Conservation (phyloP, 495 filamentous ascomycete genomes). For the Lasiosphaeria ovina region DNA sequence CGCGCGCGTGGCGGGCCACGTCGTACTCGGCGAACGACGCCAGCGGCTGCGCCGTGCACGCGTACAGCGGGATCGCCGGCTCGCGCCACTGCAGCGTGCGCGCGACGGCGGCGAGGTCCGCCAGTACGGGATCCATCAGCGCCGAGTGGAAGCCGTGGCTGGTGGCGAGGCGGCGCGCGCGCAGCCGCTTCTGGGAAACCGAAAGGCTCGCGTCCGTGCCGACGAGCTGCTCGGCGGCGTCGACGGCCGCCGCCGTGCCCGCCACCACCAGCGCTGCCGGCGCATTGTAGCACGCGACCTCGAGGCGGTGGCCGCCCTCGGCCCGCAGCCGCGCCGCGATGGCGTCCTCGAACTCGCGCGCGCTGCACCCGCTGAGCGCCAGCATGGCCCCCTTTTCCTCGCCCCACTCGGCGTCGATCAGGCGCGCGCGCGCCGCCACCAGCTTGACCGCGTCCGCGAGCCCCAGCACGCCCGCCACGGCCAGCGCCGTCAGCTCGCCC, state of each 20-base stretch:
- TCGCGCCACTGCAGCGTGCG: conserved; percentile 23
- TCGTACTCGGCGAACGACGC: conserved; percentile 22
- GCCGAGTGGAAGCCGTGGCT: conserved; percentile 48
- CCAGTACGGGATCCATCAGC: conserved; percentile 37
- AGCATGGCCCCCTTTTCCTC: conserved; percentile 51
- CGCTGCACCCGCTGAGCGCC: conserved; percentile 15
- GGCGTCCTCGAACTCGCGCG: conserved; percentile 12
- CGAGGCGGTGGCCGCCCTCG: conserved; percentile 14
- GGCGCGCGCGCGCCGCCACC: conserved; percentile 40
- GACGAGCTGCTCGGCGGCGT: conserved; percentile 17
- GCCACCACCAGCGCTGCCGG: conserved; percentile 19
- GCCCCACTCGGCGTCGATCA: conserved; percentile 50
- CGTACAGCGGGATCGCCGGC: conserved; percentile 36
- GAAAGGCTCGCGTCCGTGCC: conserved; percentile 3
- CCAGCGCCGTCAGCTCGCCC: conserved; percentile 23
- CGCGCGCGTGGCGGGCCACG: conserved; percentile 30
- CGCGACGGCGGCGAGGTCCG: conserved; percentile 27
- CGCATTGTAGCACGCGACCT: conserved; percentile 45
- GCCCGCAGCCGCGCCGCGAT: conserved; percentile 7
- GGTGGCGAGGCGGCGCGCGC: conserved; percentile 25
- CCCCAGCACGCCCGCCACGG: conserved; percentile 25
- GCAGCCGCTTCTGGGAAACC: not conserved
- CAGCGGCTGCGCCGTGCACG: conserved; percentile 22
- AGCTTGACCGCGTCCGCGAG: conserved; percentile 35
- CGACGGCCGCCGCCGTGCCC: conserved; percentile 32